Evolutionary conservation across 2,329 filamentous ascomycete species (phyloP), one percentile per base, ranked within the genome.

Genomic region (Calonectria ilicicola): DNA sequence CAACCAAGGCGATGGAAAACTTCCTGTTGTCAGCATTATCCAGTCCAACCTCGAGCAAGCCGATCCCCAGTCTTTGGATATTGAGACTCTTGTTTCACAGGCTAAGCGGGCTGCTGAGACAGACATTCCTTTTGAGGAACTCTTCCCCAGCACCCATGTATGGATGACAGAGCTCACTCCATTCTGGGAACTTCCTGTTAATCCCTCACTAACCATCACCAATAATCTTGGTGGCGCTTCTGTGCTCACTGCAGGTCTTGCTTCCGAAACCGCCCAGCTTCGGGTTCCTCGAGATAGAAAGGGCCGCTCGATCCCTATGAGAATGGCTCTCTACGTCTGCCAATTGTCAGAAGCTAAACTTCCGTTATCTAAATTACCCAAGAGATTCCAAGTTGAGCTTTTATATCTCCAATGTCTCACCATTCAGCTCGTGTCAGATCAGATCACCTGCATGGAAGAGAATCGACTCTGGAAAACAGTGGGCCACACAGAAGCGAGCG

Each of bases 321-420:
- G 96, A 68, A 94, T 97, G 85, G 91, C 93, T 1, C 87, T 93
- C 62, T 98, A 95, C 81, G 89, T 91, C 0, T 86, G 88, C 7
- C 88, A 88, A 62, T 81, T 97, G 0, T 80, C 95, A 0, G 79
- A 82, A 1, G 81, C 83, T 3, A 83, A 84, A 0, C 76, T 88
- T 12, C 77, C 85, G 2, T 68, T 88, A 1, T 76, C 84, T 0
- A 76, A 81, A 0, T 73, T 90, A 0, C 84, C 88, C 0, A 78
- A 80, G 2, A 79, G 84, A 2, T 83, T 85, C 23, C 86, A 87
- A 65, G 82, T 87, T 10, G 88, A 92, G 68, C 77, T 91, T 1
- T 65, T 92, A 1, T 87, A 88, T 72, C 83, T 89, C 1, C 84
- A 91, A 5, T 85, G 83, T 47, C 78, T 92, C 10, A 89, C 88